Conservation (phyloP, 225 moss, liverwort and hornwort species). For the Pseudoscleropodium purum region DNA sequence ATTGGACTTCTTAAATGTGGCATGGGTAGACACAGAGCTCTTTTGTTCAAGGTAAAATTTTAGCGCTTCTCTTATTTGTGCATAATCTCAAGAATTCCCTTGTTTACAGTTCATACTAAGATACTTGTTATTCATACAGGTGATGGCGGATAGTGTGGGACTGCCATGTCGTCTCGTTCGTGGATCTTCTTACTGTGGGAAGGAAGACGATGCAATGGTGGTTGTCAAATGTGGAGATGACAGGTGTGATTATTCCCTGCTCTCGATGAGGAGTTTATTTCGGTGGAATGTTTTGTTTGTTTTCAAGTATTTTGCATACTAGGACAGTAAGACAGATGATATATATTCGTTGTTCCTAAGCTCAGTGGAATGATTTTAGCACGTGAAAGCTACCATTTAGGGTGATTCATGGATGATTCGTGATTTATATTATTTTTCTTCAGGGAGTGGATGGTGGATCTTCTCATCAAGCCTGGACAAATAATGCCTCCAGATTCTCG, state of each 20-base stretch:
- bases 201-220: conserved; percentile 75
- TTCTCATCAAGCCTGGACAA: conserved; percentile 66
- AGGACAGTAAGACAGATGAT: not conserved
- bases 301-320: not conserved
- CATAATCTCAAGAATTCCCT: not conserved
- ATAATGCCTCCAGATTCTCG: conserved; percentile 69
- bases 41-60: conserved; percentile 71
- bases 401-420: not conserved
- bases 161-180: conserved; percentile 86
- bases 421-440: not conserved
- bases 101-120: not conserved
- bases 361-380: not conserved
- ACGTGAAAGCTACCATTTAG: not conserved
- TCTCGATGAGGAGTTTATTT: not conserved
- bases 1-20: conserved; percentile 69
- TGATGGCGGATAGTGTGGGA: conserved; percentile 93
- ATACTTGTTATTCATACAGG: conserved; percentile 25
- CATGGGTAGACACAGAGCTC: conserved; percentile 74
- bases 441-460: conserved; percentile 99
- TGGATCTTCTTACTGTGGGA: conserved; percentile 62
- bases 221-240: conserved; percentile 85
- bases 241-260: conserved; percentile 20
- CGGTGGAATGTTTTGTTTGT: not conserved
- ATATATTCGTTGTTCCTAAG: not conserved
- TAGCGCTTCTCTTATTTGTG: not conserved